phyloP scores from a whole-genome alignment of 2,329 filamentous ascomycete species.

The Microsporum canis region DNA sequence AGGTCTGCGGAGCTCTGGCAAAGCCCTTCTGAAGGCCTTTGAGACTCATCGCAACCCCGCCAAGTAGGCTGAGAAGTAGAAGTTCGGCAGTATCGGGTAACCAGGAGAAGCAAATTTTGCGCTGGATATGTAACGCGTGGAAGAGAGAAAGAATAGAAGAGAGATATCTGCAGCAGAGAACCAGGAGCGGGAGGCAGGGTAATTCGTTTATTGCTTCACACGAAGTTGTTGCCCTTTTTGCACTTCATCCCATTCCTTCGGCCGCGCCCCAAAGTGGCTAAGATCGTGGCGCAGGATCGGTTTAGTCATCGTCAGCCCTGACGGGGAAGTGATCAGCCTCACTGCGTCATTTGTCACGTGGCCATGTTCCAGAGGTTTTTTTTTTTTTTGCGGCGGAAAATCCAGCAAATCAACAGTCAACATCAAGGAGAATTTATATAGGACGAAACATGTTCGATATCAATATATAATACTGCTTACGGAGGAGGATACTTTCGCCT shows the following conservation, averaged over 20 bases:
- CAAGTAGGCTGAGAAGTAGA: background rate
- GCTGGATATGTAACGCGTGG: background rate
- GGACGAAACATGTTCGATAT: too few relatives aligned
- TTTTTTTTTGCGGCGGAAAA: too few relatives aligned
- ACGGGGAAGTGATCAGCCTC: background rate
- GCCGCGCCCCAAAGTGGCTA: background rate
- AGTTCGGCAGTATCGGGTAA: background rate
- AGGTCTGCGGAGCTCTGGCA: constrained; percentile 76
- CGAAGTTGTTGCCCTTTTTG: background rate
- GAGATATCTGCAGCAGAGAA: background rate
- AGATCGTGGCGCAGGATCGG: background rate
- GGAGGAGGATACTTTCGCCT: too few relatives aligned
- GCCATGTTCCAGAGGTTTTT: background rate
- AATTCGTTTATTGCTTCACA: background rate
- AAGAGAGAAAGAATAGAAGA: background rate
- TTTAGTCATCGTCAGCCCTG: background rate
- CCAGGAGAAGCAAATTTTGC: background rate
- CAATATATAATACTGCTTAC: too few relatives aligned
- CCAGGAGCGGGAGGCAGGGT: background rate
- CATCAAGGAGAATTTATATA: too few relatives aligned
- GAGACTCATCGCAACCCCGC: constrained; percentile 63
- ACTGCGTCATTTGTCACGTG: background rate
- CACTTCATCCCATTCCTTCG: background rate
- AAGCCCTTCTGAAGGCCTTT: constrained; percentile 90
- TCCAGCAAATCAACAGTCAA: too few relatives aligned